A percentile compares a stretch with the other conserved stretches of the same genome.
Evolutionary conservation across 768 basidiomycete species (phyloP).

Genomic region (Rubroboletus pulcherrimus): DNA sequence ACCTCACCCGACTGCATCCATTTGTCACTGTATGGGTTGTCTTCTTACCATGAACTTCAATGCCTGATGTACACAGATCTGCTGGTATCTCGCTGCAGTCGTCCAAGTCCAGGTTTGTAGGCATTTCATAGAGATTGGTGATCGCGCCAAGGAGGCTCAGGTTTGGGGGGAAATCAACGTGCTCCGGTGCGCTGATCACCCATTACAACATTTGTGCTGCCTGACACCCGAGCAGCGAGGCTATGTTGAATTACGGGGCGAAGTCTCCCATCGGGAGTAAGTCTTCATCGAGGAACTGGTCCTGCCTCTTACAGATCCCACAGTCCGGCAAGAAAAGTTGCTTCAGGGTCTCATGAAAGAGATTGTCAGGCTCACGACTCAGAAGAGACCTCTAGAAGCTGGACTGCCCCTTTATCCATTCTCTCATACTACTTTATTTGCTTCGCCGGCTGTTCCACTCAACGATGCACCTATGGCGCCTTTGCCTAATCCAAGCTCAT

Average conservation of each 20-base stretch:
- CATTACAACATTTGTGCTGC: background rate
- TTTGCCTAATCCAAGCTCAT: slow-evolving; percentile 23
- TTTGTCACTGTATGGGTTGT: slow-evolving; percentile 66
- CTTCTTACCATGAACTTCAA: slow-evolving; percentile 5
- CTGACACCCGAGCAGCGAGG: slow-evolving; percentile 48
- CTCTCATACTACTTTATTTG: slow-evolving; percentile 63
- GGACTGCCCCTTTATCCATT: slow-evolving; percentile 80
- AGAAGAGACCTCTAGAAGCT: slow-evolving; percentile 76
- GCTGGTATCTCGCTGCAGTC: slow-evolving; percentile 88
- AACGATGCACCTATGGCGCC: slow-evolving; percentile 30
- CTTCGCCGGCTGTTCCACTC: slow-evolving; percentile 41
- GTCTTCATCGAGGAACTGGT: slow-evolving; percentile 25
- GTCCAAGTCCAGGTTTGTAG: slow-evolving; percentile 85
- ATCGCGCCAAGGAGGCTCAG: slow-evolving; percentile 65
- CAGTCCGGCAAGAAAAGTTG: slow-evolving; percentile 80
- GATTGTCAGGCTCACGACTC: slow-evolving; percentile 77
- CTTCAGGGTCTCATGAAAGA: slow-evolving; percentile 83
- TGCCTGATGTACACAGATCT: slow-evolving; percentile 50
- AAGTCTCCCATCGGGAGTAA: slow-evolving; percentile 81
- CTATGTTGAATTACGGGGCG: slow-evolving; percentile 78
- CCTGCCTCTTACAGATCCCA: slow-evolving; percentile 6
- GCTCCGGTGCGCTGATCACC: slow-evolving; percentile 49
- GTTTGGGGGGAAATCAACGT: slow-evolving; percentile 89
- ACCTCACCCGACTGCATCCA: slow-evolving; percentile 75
- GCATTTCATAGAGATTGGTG: slow-evolving; percentile 79